Conservation (phyloP, 257 asterid species). For the Primulina tabacum region DNA sequence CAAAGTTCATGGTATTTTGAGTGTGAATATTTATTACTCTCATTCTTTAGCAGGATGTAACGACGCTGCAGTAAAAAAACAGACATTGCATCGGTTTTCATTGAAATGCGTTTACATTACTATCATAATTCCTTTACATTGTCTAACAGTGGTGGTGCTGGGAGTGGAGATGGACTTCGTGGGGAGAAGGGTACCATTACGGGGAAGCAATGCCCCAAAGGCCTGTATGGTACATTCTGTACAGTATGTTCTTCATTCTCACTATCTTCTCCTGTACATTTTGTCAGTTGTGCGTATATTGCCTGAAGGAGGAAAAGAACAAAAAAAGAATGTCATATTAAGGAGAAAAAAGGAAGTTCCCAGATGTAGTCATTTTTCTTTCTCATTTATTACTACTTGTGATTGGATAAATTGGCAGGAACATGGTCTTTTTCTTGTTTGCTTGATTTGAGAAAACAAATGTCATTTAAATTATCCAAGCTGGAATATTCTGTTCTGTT, state of each 20-base stretch:
- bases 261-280: conserved; percentile 29
- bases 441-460: conserved; percentile 4
- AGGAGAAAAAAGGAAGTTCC: conserved; percentile 17
- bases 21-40: not conserved
- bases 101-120: conserved; percentile 14
- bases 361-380: conserved; percentile 1
- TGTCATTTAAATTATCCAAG: conserved; percentile 15
- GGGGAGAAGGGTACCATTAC: conserved; percentile 90
- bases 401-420: conserved; percentile 15
- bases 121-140: conserved; percentile 29
- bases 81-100: conserved; percentile 9
- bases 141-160: conserved; percentile 75
- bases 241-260: conserved; percentile 55
- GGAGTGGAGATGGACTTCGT: conserved; percentile 64
- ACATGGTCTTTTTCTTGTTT: conserved; percentile 13
- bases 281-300: conserved; percentile 20
- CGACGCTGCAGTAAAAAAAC: conserved; percentile 1
- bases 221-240: conserved; percentile 89
- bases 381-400: not conserved
- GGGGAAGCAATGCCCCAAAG: conserved; percentile 90
- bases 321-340: not conserved
- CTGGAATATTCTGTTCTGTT: not conserved
- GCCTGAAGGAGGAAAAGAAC: conserved; percentile 19
- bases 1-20: not conserved
- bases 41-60: conserved; percentile 8